Evolutionary conservation across 2,329 filamentous ascomycete genomes (phyloP).

Genomic region (Acrocalymma vagum): DNA sequence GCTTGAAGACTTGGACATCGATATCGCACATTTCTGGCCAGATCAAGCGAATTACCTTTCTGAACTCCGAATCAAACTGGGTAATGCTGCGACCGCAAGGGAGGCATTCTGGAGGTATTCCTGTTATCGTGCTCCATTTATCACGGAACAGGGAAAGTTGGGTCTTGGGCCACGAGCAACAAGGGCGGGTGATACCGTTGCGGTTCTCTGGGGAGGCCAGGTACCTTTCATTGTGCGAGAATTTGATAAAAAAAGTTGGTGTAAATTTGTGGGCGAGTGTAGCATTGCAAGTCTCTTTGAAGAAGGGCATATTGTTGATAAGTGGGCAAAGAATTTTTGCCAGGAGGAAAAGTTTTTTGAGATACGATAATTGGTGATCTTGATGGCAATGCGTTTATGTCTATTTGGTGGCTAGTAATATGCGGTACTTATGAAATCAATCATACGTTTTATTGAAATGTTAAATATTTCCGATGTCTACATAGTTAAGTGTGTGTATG

Average conservation of each 20-base stretch:
- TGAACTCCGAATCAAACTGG: not conserved
- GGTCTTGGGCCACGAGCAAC: constrained; percentile 17
- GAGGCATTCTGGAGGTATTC: constrained; percentile 14
- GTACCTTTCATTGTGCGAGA: constrained; percentile 20
- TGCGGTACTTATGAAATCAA: too few relatives aligned
- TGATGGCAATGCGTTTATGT: too few relatives aligned
- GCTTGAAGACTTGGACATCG: constrained; percentile 1
- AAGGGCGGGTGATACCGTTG: constrained; percentile 17
- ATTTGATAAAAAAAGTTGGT: not conserved
- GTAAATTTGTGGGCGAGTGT: constrained; percentile 17
- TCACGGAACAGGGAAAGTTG: constrained; percentile 14
- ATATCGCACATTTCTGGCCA: constrained; percentile 1
- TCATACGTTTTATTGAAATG: too few relatives aligned
- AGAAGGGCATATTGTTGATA: too few relatives aligned
- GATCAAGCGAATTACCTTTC: not conserved
- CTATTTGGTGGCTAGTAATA: too few relatives aligned
- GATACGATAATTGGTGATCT: too few relatives aligned
- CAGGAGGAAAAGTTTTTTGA: too few relatives aligned
- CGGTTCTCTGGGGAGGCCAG: constrained; percentile 25
- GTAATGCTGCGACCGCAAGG: not conserved
- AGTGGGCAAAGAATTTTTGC: too few relatives aligned
- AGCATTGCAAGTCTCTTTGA: too few relatives aligned
- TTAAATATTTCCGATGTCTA: too few relatives aligned
- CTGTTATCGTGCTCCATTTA: constrained; percentile 18
- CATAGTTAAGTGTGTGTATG: too few relatives aligned